Conservation (phyloP, 179 eudicot species). For the Nepenthes alata region DNA sequence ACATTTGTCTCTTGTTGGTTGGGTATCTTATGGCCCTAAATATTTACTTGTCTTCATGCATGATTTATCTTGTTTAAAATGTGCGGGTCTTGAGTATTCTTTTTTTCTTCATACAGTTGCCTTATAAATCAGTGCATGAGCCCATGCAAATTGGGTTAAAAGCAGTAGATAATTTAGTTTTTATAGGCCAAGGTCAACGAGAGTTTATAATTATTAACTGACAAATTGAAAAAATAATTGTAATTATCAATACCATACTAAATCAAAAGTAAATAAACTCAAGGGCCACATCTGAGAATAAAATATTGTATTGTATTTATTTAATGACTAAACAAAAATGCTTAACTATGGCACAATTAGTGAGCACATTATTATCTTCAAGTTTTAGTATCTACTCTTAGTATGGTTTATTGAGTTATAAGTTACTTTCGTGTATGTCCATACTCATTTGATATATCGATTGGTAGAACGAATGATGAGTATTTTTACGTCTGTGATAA, state of each 20-base stretch:
- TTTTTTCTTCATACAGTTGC: no score
- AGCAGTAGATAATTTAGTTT: not conserved
- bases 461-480: no score
- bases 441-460: no score
- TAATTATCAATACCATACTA: constrained; percentile 10
- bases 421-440: no score
- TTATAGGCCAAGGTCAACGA: constrained; percentile 2
- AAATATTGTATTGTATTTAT: constrained; percentile 6
- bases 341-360: constrained; percentile 4
- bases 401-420: no score
- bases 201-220: constrained; percentile 8
- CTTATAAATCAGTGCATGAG: not conserved
- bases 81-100: no score
- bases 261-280: constrained; percentile 12
- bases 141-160: constrained; percentile 1
- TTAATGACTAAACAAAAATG: constrained; percentile 5
- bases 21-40: no score
- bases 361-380: not conserved
- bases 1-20: no score
- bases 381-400: no score
- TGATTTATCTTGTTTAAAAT: no score
- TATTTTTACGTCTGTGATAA: no score
- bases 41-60: no score
- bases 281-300: constrained; percentile 8
- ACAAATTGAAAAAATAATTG: constrained; percentile 8